phyloP scores from a whole-genome alignment of 306 rosid species.

The Rosa rugosa region DNA sequence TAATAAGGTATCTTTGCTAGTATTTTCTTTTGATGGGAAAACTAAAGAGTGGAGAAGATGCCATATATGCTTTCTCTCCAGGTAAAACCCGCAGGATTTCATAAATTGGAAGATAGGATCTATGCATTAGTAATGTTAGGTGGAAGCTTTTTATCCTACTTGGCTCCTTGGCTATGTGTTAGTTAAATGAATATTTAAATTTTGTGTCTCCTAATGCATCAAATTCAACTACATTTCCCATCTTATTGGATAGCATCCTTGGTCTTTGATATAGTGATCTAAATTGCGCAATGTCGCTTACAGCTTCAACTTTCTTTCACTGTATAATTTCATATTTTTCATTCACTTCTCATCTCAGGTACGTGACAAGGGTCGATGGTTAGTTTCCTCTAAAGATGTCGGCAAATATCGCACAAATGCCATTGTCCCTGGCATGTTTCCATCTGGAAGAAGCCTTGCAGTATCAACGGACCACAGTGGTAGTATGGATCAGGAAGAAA shows the following conservation, averaged over 20 bases:
- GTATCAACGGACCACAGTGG: conserved; percentile 31
- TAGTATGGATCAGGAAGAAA: conserved; percentile 38
- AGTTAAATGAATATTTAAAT: not conserved
- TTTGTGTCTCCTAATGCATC: not conserved
- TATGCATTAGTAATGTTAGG: not conserved
- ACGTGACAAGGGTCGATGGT: conserved; percentile 76
- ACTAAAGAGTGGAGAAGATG: not conserved
- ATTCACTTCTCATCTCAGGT: conserved; percentile 54
- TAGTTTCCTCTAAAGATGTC: conserved; percentile 64
- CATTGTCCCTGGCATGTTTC: conserved; percentile 76
- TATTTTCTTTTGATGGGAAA: not conserved
- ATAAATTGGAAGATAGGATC: not conserved
- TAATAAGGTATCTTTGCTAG: not conserved
- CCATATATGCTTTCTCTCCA: not conserved
- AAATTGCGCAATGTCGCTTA: not conserved
- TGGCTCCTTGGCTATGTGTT: not conserved
- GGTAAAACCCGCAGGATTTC: not conserved
- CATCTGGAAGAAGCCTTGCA: conserved; percentile 61
- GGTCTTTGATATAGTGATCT: not conserved
- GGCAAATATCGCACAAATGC: conserved; percentile 58
- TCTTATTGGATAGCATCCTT: not conserved
- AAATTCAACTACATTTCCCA: not conserved
- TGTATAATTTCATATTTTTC: not conserved
- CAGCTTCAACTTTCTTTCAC: conserved; percentile 1
- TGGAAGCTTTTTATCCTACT: not conserved